Base-by-base conservation (phyloP, 345 rosid species). In the Gossypium stocksii region DNA sequence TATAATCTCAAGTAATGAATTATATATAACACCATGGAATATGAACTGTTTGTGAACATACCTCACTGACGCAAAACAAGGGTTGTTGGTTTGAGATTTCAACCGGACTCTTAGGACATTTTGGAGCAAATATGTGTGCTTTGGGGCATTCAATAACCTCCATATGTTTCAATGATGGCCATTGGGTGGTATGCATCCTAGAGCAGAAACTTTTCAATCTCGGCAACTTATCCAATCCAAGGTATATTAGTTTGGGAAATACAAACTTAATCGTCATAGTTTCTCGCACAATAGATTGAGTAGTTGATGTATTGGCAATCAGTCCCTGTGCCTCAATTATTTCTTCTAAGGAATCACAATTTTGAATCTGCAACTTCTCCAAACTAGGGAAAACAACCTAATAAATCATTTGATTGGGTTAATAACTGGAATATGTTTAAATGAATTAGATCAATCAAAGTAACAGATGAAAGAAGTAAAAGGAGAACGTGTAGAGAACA, bases 31-130 rank as follows among this genome's bases (percentile, higher is more conserved):
- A 29, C 38, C 38, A 29, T 29, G 38, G 38, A 29, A 29, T 29
- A 4, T 29, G 1, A 29, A 29, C 1, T 29, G 0, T 29, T 29
- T 29, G 38, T 29, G 6, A 29, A 7, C 20, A 52, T 77, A 77
- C 75, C 76, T 64, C 34, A 19, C 25, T n/a, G 34, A 71, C 34
- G 46, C 67, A 62, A 54, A 77, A 43, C 8, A 77, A 17, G 2
- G 58, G 66, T 12, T 17, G 62, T 22, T 44, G 20, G n/a, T 63
- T 63, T 63, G 67, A 38, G 20, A 7, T 8, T 34, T 63, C 22
- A 63, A 22, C 56, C 25, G 4, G 29, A 1, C 45, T n/a, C 22
- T 11, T 17, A 25, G 14, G 7, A 20, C 43, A 29, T 4, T 29
- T 29, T 29, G 1, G 38, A 29, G 38, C 66, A 38, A 76, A 61